Evolutionary conservation across 2,329 filamentous ascomycete species (phyloP), one percentile per base, ranked within the genome.

Genomic region (Ophiostoma sp.): DNA sequence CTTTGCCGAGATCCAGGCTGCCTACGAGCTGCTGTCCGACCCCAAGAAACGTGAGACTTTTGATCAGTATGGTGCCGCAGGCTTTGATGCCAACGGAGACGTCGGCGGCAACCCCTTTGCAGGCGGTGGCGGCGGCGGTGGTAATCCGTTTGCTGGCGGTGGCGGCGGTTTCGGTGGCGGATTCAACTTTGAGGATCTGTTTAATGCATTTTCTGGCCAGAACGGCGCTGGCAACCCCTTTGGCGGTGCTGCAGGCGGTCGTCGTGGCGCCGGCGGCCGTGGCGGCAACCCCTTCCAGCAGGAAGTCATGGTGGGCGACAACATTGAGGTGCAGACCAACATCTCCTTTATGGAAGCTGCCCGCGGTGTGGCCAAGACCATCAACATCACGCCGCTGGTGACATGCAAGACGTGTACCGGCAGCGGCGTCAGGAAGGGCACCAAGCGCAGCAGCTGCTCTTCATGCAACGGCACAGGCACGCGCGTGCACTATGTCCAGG

Each of bases 281-380:
- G 85, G 75, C 74, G 84, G 78, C 52, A 88, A 85, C 69, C 90
- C 91, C 13, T 95, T 95, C 77, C 87, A 84, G 74, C 82, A 93
- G 76, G 90, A 96, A 78, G 87, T 96, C 27, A 78, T 96, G 75
- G 90, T 97, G n/a, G 95, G 95, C 72, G 93, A 98, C 73, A 93
- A 96, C 78, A 97, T 99, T 76, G 94, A 98, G 79, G 91, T 97
- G 33, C 93, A 97, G 80, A 89, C 92, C 67, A 95, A 87, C 78
- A 94, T 99, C 75, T 93, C 91, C 0, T 99, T 99, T 79, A 91
- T 95, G 88, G 95, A 99, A 77, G 93, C 95, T 7, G 95, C 95
- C 11, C 97, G 96, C 80, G 95, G 95, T 48, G 90, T 90, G 8
- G 89, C 84, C 76, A 96, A 97, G 81, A 90, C 93, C n/a, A 92